Evolutionary conservation across 176 grass and related monocot genomes (phyloP).

Genomic region (Triticum aestivum): IWGSC_CS_RefSeq_v2.1 NC_057801.1:541757892-541758391

Average conservation of each 20-base stretch:
- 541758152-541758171: conserved; percentile 15
- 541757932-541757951: conserved; percentile 16
- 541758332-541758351: background rate
- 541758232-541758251: conserved; percentile 5
- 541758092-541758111: background rate
- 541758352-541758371: background rate
- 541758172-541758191: conserved; percentile 4
- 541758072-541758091: conserved; percentile 25
- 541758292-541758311: background rate
- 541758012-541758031: conserved; percentile 10
- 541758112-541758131: conserved; percentile 18
- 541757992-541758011: conserved; percentile 17
- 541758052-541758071: conserved; percentile 7
- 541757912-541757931: conserved; percentile 73
- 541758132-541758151: conserved; percentile 17
- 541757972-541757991: conserved; percentile 21
- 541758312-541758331: background rate
- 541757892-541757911: conserved; percentile 56
- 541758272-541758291: background rate
- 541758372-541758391: background rate
- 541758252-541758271: background rate
- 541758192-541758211: conserved; percentile 24
- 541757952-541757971: background rate
- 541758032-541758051: conserved; percentile 9
- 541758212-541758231: conserved; percentile 51